Evolutionary conservation across 352 stramenopile genomes (phyloP), one percentile per base, ranked within the genome.

Genomic region (Phytophthora pistaciae): DNA sequence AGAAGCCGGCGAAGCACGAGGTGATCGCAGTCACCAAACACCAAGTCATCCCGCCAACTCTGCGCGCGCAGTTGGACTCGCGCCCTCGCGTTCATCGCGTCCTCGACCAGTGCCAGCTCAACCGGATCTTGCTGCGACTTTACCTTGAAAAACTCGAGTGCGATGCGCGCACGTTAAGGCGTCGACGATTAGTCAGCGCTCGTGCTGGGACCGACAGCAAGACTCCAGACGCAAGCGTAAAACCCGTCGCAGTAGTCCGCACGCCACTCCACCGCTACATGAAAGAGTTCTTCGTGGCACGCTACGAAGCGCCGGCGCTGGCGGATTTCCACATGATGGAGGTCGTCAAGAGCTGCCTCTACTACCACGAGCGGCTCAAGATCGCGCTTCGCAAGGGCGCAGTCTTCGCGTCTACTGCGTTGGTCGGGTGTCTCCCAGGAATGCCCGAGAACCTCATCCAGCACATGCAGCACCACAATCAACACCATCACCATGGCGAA

Each of bases 251-350:
- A 13, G 29, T 53, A n/a, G 58, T 69, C 16, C 64, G 70, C 7
- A 67, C 62, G 10, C 55, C 68, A 33, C 64, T 93, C 4, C 79
- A 90, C 53, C 63, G 70, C 18, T 87, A 88, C 61, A 78, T 93
- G 54, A 90, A 91, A 50, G 72, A 88, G 16, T 82, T 73, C 49
- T 91, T 93, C 67, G 18, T 90, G 2, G 25, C 46, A 36, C 77
- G 76, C 46, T 92, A 90, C 65, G 84, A 84, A 21, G 55, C 92
- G 21, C 82, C 77, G n/a, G 60, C 75, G 5, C 80, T 93, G 14
- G 82, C 84, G 5, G 86, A 93, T 61, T 90, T 79, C 46, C 86
- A 89, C 72, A 77, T 93, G 74, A 82, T 93, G 70, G 84, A 93
- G 71, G 46, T 91, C 42, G 77, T 91, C 56, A 91, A 91, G 53